Evolutionary conservation across 306 rosid genomes (phyloP).

Genomic region (Acacia confusa): DNA sequence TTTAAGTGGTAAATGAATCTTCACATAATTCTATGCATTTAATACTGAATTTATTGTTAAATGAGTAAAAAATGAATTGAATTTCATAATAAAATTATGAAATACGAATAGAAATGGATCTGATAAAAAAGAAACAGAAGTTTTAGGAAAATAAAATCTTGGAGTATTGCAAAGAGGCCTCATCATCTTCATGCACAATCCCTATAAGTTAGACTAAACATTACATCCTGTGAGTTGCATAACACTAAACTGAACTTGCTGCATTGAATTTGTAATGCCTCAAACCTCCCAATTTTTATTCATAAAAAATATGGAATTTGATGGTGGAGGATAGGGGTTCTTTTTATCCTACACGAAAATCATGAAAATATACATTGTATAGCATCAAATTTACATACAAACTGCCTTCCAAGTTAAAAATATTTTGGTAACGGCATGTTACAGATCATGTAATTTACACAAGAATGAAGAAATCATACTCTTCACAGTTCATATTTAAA

Average conservation of each 20-base stretch:
- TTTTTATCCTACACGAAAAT: background rate
- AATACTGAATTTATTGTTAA: too few relatives aligned
- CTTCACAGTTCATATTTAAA: conserved; percentile 45
- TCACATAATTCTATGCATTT: background rate
- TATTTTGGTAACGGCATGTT: conserved; percentile 36
- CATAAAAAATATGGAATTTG: background rate
- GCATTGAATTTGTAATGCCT: background rate
- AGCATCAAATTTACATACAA: conserved; percentile 35
- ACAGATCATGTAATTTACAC: conserved; percentile 56
- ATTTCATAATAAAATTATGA: too few relatives aligned
- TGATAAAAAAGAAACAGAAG: background rate
- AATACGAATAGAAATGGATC: background rate
- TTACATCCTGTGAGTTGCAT: background rate
- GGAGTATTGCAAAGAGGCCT: background rate
- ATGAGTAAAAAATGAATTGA: too few relatives aligned
- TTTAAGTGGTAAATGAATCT: background rate
- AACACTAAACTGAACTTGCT: background rate
- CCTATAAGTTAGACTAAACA: background rate
- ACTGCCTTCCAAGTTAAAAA: conserved; percentile 29
- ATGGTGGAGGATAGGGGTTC: background rate
- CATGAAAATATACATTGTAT: background rate
- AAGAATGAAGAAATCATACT: conserved; percentile 56
- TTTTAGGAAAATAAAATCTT: background rate
- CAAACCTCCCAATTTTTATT: background rate
- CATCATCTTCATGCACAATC: background rate